Evolutionary conservation across 1,284 basidiomycete species (phyloP), one percentile per base, ranked within the genome.

Genomic region (Cerioporus squamosus): DNA sequence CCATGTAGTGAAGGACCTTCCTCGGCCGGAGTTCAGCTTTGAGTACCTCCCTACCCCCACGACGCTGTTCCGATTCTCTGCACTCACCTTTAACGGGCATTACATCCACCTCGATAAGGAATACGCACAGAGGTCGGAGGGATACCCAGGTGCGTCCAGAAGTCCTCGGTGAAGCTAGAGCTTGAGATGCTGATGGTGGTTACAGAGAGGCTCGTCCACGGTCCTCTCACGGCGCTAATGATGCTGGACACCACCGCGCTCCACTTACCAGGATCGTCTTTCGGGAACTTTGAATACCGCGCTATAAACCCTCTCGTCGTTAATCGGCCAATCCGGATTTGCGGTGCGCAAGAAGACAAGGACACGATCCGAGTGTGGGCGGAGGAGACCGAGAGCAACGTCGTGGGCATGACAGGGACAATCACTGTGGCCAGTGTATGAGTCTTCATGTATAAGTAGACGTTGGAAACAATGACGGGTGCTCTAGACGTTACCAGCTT

Each of bases 11-110:
- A 71, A 76, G 24, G 79, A 74, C 58, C 65, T 86, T n/a, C 86
- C 87, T 17, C 66, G 68, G 8, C 73, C 80, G 23, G 82, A 87
- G 58, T 87, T 90, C 68, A 79, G 81, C 2, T 86, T 90, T 69
- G 77, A 76, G 36, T 93, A 86, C 70, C 83, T 77, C 9, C 91
- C 92, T 10, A 85, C 82, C 20, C 72, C 85, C 36, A 86, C 86
- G 5, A 91, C 88, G 1, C 78, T 94, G 22, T 94, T 94, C 77
- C 85, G 91, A 10, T 95, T 90, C 75, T 93, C 91, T 10, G 91
- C 93, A 15, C 77, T 94, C 38, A 94, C 88, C 57, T 93, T 91
- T 75, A 91, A 92, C 63, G 86, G 83, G 9, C 89, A 92, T 65
- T 78, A 84, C 59, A 89, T 92, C 62, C 90, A 92, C 70, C 77